phyloP scores from a whole-genome alignment of 495 filamentous ascomycete species.

The Filosporella fistucella region DNA sequence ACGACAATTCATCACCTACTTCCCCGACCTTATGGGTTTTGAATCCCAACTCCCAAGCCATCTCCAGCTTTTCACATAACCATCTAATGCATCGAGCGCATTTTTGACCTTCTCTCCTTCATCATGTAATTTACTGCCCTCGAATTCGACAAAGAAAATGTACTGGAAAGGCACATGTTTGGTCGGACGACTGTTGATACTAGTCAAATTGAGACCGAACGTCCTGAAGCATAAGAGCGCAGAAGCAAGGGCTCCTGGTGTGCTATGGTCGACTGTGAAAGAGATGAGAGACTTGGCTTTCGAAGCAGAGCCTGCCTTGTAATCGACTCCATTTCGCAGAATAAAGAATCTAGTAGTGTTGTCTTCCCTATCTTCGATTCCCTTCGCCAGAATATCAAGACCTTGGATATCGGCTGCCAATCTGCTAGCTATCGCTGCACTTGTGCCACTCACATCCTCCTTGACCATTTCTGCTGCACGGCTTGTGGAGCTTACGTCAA shows the following conservation, averaged over 20 bases:
- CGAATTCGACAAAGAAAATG: constrained; percentile 90
- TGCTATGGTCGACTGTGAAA: constrained; percentile 76
- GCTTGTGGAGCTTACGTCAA: constrained; percentile 84
- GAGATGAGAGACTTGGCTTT: constrained; percentile 65
- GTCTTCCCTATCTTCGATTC: constrained; percentile 77
- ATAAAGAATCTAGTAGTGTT: constrained; percentile 91
- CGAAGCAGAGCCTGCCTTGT: constrained; percentile 11
- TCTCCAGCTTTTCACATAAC: constrained; percentile 38
- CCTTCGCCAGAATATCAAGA: constrained; percentile 62
- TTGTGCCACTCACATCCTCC: constrained; percentile 48
- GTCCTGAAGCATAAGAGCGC: constrained; percentile 72
- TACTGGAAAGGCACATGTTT: constrained; percentile 78
- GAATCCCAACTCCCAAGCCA: constrained; percentile 52
- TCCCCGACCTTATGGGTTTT: constrained; percentile 3
- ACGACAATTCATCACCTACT: not conserved
- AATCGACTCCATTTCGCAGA: constrained; percentile 42
- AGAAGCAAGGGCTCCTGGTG: constrained; percentile 76
- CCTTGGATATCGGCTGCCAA: constrained; percentile 65
- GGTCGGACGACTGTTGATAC: constrained; percentile 83
- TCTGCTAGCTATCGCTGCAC: constrained; percentile 72
- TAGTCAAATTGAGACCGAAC: constrained; percentile 75
- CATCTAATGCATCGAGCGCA: constrained; percentile 44
- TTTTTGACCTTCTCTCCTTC: constrained; percentile 44
- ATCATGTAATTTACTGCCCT: constrained; percentile 47
- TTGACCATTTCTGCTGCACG: constrained; percentile 74